Percentiles rank a stretch among this genome's conserved stretches.
Evolutionary conservation across 495 filamentous ascomycete genomes (phyloP).

Genomic region (Pseudevernia furfuracea): DNA sequence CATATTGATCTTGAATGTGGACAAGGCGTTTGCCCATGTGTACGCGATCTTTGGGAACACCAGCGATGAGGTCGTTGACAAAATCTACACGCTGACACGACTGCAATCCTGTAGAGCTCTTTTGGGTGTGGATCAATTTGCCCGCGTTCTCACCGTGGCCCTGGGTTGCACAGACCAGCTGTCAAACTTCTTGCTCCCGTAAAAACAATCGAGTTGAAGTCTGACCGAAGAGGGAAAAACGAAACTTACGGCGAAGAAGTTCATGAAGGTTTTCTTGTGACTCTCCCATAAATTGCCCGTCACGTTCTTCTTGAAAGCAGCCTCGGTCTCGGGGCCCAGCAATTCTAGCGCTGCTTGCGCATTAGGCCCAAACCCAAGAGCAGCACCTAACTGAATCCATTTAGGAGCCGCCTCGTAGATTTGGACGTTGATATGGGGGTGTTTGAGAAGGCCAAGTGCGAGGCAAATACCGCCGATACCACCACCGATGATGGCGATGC

Average conservation of each 20-base stretch:
- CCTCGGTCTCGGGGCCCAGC: constrained; percentile 24
- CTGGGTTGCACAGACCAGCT: not conserved
- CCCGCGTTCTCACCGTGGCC: constrained; percentile 5
- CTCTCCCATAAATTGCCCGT: constrained; percentile 36
- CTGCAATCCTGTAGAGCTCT: constrained; percentile 25
- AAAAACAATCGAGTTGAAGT: not conserved
- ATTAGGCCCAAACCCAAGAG: constrained; percentile 27
- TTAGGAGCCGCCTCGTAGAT: constrained; percentile 43
- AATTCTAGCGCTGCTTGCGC: constrained; percentile 23
- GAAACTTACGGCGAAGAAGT: constrained; percentile 14
- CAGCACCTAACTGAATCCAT: constrained; percentile 39
- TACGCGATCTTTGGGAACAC: constrained; percentile 36
- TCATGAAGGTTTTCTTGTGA: constrained; percentile 19
- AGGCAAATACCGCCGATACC: constrained; percentile 31
- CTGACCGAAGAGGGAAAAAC: not conserved
- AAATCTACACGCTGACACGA: constrained; percentile 45
- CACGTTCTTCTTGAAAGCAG: constrained; percentile 34
- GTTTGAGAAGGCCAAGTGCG: constrained; percentile 29
- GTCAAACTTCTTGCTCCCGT: not conserved
- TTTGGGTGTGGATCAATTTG: constrained; percentile 4
- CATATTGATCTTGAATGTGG: constrained; percentile 15
- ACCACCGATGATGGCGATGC: constrained; percentile 23
- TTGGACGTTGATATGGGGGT: constrained; percentile 32
- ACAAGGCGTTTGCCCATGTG: constrained; percentile 41
- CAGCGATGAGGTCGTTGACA: constrained; percentile 40